Conservation (phyloP, 1,284 basidiomycete genomes). For the Cerrena zonata region DNA sequence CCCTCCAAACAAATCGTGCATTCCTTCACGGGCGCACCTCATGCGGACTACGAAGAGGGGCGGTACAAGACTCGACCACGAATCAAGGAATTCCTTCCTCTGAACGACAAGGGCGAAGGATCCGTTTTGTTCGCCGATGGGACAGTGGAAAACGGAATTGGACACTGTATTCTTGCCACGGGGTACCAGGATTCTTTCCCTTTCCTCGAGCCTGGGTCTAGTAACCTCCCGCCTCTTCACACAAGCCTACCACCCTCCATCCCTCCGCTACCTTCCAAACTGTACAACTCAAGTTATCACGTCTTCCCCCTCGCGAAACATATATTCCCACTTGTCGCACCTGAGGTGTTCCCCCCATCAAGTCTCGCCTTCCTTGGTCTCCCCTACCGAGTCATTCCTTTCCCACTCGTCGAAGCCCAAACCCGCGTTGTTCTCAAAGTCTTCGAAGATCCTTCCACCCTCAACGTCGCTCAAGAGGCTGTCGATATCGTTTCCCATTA, state of each 20-base stretch:
- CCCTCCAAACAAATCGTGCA: slow-evolving; percentile 45
- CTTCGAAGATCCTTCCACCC: slow-evolving; percentile 43
- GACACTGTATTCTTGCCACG: slow-evolving; percentile 65
- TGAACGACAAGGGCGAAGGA: slow-evolving; percentile 34
- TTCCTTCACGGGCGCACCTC: slow-evolving; percentile 39
- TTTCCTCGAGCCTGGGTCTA: slow-evolving; percentile 41
- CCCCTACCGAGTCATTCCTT: slow-evolving; percentile 48
- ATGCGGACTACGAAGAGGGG: slow-evolving; percentile 27
- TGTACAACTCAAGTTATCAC: slow-evolving; percentile 59
- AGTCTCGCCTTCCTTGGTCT: slow-evolving; percentile 64
- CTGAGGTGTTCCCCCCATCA: slow-evolving; percentile 37
- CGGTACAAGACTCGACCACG: slow-evolving; percentile 41
- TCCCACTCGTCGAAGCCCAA: slow-evolving; percentile 67
- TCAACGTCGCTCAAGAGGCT: slow-evolving; percentile 46
- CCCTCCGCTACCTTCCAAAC: slow-evolving; percentile 40
- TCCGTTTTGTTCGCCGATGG: slow-evolving; percentile 56
- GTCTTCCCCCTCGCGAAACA: slow-evolving; percentile 58
- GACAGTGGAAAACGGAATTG: slow-evolving; percentile 46
- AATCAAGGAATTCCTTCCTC: slow-evolving; percentile 30
- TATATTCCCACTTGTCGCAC: slow-evolving; percentile 39
- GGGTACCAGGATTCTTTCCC: slow-evolving; percentile 63
- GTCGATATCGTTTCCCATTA: slow-evolving; percentile 44
- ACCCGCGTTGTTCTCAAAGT: slow-evolving; percentile 50
- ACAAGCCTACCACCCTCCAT: slow-evolving; percentile 32
- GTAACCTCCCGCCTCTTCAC: slow-evolving; percentile 22